Percentiles rank a stretch among this genome's conserved stretches.
These are phyloP conservation scores for Polygonum aviculare DNA, from an alignment of 148 eudicot species.

Conservation along the genomic window DNA sequence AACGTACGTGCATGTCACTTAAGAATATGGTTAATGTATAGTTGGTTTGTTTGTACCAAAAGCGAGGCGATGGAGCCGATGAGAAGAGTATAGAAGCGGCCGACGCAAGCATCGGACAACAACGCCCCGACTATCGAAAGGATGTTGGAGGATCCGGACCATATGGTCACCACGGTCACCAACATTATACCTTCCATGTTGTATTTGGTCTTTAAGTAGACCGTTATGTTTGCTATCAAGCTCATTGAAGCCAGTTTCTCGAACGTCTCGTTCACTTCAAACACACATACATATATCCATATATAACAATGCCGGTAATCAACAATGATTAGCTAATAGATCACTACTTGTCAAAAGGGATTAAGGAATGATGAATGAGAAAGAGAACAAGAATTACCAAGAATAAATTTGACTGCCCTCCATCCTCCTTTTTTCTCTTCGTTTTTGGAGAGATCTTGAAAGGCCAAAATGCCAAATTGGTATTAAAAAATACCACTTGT, in stretches of 20 bases:
- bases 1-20: not conserved
- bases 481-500: too few species aligned
- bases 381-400: constrained; percentile 18
- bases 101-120: constrained; percentile 55
- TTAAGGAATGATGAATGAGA: not conserved
- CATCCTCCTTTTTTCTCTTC: constrained; percentile 27
- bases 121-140: constrained; percentile 50
- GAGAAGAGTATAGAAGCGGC: constrained; percentile 51
- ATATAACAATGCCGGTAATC: not conserved
- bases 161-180: constrained; percentile 35
- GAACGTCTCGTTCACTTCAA: constrained; percentile 57
- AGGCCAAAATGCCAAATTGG: too few species aligned
- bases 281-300: not conserved
- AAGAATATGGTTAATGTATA: not conserved
- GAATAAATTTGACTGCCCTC: constrained; percentile 29
- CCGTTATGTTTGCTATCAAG: constrained; percentile 38
- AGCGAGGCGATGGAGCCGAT: constrained; percentile 47
- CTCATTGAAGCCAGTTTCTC: constrained; percentile 76
- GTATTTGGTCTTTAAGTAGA: constrained; percentile 35
- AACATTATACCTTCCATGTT: constrained; percentile 33
- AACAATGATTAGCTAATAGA: too few species aligned
- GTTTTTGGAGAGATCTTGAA: not conserved
- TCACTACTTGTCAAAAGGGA: too few species aligned
- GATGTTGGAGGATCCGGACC: constrained; percentile 53
- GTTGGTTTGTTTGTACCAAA: constrained; percentile 30